These are phyloP conservation scores for Artomyces pyxidatus DNA, from an alignment of 768 basidiomycete species.

Conservation along the genomic window DNA sequence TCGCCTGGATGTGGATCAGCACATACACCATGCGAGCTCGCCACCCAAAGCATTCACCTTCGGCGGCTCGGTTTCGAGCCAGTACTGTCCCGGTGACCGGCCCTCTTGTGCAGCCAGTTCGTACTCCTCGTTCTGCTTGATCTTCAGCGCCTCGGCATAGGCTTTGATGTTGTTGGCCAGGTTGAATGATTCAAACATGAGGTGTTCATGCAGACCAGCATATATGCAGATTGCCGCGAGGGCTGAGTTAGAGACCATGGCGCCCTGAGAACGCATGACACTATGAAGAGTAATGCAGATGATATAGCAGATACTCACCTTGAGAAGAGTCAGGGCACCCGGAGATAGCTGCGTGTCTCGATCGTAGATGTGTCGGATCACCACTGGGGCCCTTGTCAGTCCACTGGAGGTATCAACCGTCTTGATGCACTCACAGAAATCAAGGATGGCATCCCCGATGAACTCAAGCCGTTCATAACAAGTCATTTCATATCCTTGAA, in stretches of 20 bases:
- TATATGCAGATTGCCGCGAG: slow-evolving; percentile 71
- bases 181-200: slow-evolving; percentile 49
- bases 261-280: slow-evolving; percentile 38
- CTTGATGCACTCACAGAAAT: slow-evolving; percentile 66
- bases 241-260: slow-evolving; percentile 80
- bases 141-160: slow-evolving; percentile 44
- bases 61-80: slow-evolving; percentile 69
- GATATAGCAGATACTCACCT: slow-evolving; percentile 34
- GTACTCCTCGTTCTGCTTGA: slow-evolving; percentile 40
- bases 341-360: slow-evolving; percentile 58
- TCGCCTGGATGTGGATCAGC: slow-evolving; percentile 34
- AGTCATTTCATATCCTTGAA: slow-evolving; percentile 44
- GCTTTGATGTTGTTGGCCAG: slow-evolving; percentile 41
- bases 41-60: slow-evolving; percentile 58
- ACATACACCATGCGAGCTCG: too few relatives aligned
- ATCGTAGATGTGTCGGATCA: slow-evolving; percentile 61
- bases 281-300: neutral
- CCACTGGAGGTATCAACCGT: too few relatives aligned
- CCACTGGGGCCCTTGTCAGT: slow-evolving; percentile 39
- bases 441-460: slow-evolving; percentile 79
- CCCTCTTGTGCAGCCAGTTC: slow-evolving; percentile 38
- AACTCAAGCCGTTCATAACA: slow-evolving; percentile 78
- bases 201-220: slow-evolving; percentile 53
- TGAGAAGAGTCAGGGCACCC: slow-evolving; percentile 71
- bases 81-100: slow-evolving; percentile 59